Base-by-base conservation (phyloP, 164 flowering plant species). In the Magnolia changhungtana region DNA sequence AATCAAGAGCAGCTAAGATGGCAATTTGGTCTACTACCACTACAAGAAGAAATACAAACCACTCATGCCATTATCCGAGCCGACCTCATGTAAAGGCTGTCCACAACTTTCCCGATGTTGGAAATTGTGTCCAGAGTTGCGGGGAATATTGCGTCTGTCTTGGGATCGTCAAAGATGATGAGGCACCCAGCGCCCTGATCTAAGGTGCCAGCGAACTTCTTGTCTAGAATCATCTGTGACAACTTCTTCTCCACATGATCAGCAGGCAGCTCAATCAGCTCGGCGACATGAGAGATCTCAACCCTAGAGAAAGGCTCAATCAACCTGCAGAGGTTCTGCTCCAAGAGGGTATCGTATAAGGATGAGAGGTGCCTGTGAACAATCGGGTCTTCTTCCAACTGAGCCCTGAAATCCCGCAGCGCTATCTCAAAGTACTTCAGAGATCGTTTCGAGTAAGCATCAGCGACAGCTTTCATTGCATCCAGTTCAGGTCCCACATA, bases 381-480 rank as follows among this genome's bases (percentile, higher is more conserved):
- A 67, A 90, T 88, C 0, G 91, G 93, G 78, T 88, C 91, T 76
- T 90, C 90, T 84, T 88, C 93, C 27, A 88, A 77, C 78, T 90
- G 93, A 3, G 86, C 89, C 81, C 80, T 86, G 80, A 77, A 90
- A 72, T 88, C 83, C 0, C 83, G 80, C 5, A 89, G 82, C 1
- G 91, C 90, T 52, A 81, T 86, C 79, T 89, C 92, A 75, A 89
- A 89, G 5, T 80, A 73, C 82, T 86, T 89, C 66, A 88, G 64
- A 6, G 92, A 89, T 18, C 90, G 81, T 75, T 89, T 88, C 1
- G 90, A 79, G 76, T 89, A 80, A 55, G 90, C 92, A 82, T 88
- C 93, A 18, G 91, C 91, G 23, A 88, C 89, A 27, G 93, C 89
- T 82, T 90, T 90, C 93, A 90, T 90, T 8, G 91, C 93, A 83